Base-by-base conservation (phyloP, 2,329 filamentous ascomycete species). In the Fusarium sulawesiense region DNA sequence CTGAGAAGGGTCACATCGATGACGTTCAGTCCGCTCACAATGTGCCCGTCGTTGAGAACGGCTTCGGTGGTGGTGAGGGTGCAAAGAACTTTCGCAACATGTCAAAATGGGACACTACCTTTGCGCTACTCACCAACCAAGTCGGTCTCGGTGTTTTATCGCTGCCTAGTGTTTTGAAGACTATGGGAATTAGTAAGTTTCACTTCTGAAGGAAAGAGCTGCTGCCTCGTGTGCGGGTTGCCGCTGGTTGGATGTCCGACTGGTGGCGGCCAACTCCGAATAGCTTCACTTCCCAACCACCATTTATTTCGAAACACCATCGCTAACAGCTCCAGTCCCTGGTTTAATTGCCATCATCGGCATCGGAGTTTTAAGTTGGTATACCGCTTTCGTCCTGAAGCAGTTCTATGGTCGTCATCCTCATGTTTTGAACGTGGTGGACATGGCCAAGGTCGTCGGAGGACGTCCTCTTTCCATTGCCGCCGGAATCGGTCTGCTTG, bases 321-420 rank as follows among this genome's bases (percentile, higher is more conserved):
- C 9, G 10, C 25, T 49, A 16, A 49, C 14, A 10, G 32, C 4
- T 49, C 21, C 18, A 49, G 29, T 92, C 8, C 90, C 90, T 0
- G 90, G 90, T 34, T 75, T 92, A 60, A 91, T 92, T 65, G 77
- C 91, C 76, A 92, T 91, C 0, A 29, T 29, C 11, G 29, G 29
- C 1, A 29, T 29, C 27, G 27, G 27, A 29, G 27, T 29, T 12
- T 29, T 29, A 29, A 29, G 27, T 29, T 92, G 90, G 18, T 92
- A 80, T 65, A 81, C 79, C 2, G 78, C 91, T 13, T 76, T 78
- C 20, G 75, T 75, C 37, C 71, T 79, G 30, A 91, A 90, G 87
- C 87, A 90, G 75, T 92, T 92, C 78, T 92, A 89, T 77, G 80
- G 91, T 61, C 84, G 86, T 51, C 87, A 93, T 75, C 90, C 89